Percentiles rank a stretch among this genome's conserved stretches.
phyloP scores from a whole-genome alignment of 306 rosid genomes.

The Fagus sylvatica region DNA sequence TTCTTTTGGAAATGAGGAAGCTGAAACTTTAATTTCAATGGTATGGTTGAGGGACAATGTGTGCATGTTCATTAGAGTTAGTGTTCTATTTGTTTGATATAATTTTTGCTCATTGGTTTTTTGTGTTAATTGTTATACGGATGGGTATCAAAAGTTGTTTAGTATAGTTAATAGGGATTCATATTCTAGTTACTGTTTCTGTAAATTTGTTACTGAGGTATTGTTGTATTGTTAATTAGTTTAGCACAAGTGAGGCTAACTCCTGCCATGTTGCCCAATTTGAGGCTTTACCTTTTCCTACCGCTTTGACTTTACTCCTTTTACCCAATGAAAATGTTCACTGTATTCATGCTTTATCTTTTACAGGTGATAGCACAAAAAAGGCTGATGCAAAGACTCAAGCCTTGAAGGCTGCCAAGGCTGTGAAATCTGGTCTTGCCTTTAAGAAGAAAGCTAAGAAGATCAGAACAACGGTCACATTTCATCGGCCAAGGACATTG shows the following conservation, averaged over 20 bases:
- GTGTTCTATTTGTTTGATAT: background rate
- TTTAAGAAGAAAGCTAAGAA: conserved; percentile 80
- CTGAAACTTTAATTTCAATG: background rate
- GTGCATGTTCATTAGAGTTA: background rate
- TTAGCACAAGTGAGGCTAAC: background rate
- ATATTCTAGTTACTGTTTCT: background rate
- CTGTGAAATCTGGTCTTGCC: conserved; percentile 70
- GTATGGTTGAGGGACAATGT: background rate
- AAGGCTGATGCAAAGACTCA: conserved; percentile 79
- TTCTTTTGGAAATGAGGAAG: background rate
- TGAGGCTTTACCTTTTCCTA: background rate
- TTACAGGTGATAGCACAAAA: conserved; percentile 52
- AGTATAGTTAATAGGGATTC: background rate
- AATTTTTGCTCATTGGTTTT: background rate
- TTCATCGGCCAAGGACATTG: conserved; percentile 84
- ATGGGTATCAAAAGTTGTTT: background rate
- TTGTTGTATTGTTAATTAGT: background rate
- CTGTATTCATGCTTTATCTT: background rate
- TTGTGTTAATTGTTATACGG: too few relatives aligned
- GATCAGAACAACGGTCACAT: conserved; percentile 81
- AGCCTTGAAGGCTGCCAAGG: conserved; percentile 93
- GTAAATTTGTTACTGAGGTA: background rate
- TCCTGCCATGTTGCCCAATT: background rate
- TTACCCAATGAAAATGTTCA: background rate
- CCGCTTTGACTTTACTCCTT: too few relatives aligned